These are phyloP conservation scores for Rhytidhysteron rufulum DNA, from an alignment of 2,329 filamentous ascomycete genomes.

Conservation along the genomic window DNA sequence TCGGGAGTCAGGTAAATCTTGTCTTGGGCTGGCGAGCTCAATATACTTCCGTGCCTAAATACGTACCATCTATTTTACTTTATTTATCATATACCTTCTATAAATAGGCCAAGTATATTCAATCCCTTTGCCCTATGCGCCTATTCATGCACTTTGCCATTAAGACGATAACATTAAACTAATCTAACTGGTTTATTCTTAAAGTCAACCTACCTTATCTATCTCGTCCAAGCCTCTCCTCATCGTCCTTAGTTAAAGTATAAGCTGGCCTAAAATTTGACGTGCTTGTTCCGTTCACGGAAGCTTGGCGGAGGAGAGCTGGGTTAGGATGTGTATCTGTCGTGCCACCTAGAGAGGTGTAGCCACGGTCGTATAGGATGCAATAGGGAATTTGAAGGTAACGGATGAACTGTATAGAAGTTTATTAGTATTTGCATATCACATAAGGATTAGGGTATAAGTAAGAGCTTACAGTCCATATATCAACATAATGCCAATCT, in stretches of 20 bases:
- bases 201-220: conserved; percentile 21
- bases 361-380: conserved; percentile 79
- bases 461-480: conserved; percentile 74
- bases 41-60: too few relatives aligned
- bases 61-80: too few relatives aligned
- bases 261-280: conserved; percentile 34
- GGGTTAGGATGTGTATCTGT: conserved; percentile 90
- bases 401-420: conserved; percentile 65
- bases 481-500: conserved; percentile 94
- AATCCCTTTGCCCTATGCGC: too few relatives aligned
- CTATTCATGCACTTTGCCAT: too few relatives aligned
- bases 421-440: not conserved
- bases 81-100: too few relatives aligned
- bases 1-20: too few relatives aligned
- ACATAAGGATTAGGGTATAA: too few relatives aligned
- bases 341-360: conserved; percentile 87
- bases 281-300: conserved; percentile 5
- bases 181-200: too few relatives aligned
- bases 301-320: conserved; percentile 37
- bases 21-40: too few relatives aligned
- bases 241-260: conserved; percentile 37
- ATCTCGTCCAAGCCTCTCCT: conserved; percentile 38
- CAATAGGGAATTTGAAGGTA: conserved; percentile 81
- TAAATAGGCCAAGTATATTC: too few relatives aligned
- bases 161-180: too few relatives aligned